Conservation (phyloP, 139 green algal species). For the Chlamydomonas sp. region DNA sequence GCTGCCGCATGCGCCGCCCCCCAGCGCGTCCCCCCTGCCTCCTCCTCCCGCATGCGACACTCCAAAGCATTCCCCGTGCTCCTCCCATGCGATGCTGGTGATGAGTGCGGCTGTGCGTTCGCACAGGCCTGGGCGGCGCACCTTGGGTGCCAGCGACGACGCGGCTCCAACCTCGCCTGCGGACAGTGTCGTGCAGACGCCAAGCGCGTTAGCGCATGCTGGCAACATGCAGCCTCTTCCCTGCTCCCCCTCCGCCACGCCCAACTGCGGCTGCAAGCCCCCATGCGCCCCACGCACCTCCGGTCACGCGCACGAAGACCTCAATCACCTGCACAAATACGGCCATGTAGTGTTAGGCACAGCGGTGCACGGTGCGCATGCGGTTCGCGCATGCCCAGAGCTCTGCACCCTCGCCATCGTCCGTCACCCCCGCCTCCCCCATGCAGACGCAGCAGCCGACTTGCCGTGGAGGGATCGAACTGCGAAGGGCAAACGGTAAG, state of each 20-base stretch:
- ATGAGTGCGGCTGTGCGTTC: not conserved
- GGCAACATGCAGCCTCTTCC: no score
- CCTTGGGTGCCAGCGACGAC: conserved; percentile 94
- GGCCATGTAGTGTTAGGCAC: not conserved
- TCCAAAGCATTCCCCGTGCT: no score
- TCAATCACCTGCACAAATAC: conserved; percentile 47
- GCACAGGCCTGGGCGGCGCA: not conserved
- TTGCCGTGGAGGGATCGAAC: conserved; percentile 1
- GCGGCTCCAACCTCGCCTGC: conserved; percentile 90
- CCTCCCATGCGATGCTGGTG: not conserved
- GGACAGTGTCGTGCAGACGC: no score
- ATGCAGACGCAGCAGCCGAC: not conserved
- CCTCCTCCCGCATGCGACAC: no score
- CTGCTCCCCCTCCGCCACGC: no score
- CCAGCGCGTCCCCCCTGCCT: no score
- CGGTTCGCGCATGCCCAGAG: no score
- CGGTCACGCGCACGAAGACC: conserved; percentile 96
- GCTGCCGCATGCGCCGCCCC: not conserved
- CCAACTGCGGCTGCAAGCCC: not conserved
- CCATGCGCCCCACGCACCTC: conserved; percentile 28
- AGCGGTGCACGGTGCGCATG: not conserved
- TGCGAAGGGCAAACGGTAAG: not conserved
- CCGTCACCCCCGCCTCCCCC: not conserved
- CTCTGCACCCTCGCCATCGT: no score
- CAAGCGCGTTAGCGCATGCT: not conserved